Conservation (phyloP, 768 basidiomycete species). For the Pulveroboletus ravenelii region DNA sequence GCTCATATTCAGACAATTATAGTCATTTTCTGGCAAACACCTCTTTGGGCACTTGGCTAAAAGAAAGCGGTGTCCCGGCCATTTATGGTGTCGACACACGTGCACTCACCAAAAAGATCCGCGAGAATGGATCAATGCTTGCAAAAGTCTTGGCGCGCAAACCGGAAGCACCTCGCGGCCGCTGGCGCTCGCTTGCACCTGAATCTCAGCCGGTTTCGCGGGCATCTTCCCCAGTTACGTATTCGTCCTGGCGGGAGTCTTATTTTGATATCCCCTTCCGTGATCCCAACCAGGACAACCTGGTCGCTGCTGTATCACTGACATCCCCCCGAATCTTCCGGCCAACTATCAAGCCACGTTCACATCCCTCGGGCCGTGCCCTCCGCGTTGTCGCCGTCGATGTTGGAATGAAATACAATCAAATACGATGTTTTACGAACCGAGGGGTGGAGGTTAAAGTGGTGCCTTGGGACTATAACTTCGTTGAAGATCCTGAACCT, state of each 20-base stretch:
- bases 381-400: slow-evolving; percentile 88
- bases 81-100: slow-evolving; percentile 96
- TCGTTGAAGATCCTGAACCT: slow-evolving; percentile 68
- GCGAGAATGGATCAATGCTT: slow-evolving; percentile 91
- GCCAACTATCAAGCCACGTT: slow-evolving; percentile 48
- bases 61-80: slow-evolving; percentile 91
- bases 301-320: slow-evolving; percentile 88
- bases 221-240: slow-evolving; percentile 49
- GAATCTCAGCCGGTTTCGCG: slow-evolving; percentile 41
- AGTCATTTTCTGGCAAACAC: slow-evolving; percentile 91
- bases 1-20: slow-evolving; percentile 90
- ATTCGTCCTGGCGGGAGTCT: slow-evolving; percentile 72
- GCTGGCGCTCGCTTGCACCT: slow-evolving; percentile 31
- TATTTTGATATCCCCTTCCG: slow-evolving; percentile 78
- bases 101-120: slow-evolving; percentile 91
- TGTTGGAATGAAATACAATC: slow-evolving; percentile 99
- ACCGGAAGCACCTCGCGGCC: slow-evolving; percentile 39
- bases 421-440: slow-evolving; percentile 90
- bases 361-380: slow-evolving; percentile 75
- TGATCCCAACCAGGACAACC: slow-evolving; percentile 85
- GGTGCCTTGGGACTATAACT: slow-evolving; percentile 96
- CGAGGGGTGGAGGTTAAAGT: slow-evolving; percentile 96
- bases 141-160: slow-evolving; percentile 75
- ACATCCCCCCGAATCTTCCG: slow-evolving; percentile 61
- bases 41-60: slow-evolving; percentile 87